A percentile compares a stretch with the other conserved stretches of the same genome.
Conservation (phyloP, 2,329 filamentous ascomycete genomes). For the Paecilomyces fulvus region DNA sequence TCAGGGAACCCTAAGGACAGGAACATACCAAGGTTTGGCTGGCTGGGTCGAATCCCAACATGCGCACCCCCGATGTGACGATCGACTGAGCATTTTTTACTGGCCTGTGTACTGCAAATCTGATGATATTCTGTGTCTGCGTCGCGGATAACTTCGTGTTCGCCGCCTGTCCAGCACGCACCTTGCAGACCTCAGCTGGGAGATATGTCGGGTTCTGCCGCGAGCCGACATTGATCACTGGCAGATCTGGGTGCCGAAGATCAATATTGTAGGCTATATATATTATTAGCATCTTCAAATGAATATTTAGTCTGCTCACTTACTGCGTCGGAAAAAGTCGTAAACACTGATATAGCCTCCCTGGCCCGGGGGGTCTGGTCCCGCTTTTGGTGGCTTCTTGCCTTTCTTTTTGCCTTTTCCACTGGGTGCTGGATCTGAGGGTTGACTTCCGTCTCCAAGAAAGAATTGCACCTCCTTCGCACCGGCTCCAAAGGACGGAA, state of each 20-base stretch:
- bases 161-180: slow-evolving; percentile 55
- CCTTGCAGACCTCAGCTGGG: slow-evolving; percentile 54
- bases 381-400: not conserved
- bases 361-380: slow-evolving; percentile 5
- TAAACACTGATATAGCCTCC: slow-evolving; percentile 11
- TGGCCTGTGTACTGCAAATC: slow-evolving; percentile 59
- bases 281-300: slow-evolving; percentile 9
- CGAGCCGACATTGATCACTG: slow-evolving; percentile 58
- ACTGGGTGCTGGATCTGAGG: not conserved
- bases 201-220: slow-evolving; percentile 49
- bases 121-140: slow-evolving; percentile 60
- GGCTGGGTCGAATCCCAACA: not conserved
- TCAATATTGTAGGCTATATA: not conserved
- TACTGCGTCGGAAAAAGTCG: slow-evolving; percentile 11
- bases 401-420: not conserved
- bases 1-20: not conserved
- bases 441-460: slow-evolving; percentile 18
- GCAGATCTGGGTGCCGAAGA: slow-evolving; percentile 27
- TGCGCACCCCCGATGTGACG: slow-evolving; percentile 14
- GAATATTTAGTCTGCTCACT: slow-evolving; percentile 21
- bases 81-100: slow-evolving; percentile 59
- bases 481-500: slow-evolving; percentile 34
- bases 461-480: slow-evolving; percentile 50
- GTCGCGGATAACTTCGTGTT: slow-evolving; percentile 46
- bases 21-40: not conserved